phyloP scores from a whole-genome alignment of 75 land plant species.

The Sequoiadendron giganteum region DNA sequence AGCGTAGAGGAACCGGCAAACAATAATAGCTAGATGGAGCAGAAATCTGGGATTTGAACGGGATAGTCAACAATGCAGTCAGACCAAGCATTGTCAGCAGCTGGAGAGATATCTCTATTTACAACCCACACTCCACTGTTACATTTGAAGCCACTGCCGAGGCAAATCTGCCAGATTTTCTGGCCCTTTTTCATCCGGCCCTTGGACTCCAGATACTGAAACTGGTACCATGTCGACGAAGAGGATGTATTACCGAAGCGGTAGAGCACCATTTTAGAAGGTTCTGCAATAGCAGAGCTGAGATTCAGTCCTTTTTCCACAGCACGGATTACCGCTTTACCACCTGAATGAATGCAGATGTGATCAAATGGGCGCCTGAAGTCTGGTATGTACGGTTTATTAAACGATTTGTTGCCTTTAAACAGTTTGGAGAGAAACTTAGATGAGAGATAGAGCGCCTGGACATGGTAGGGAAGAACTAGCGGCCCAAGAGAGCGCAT shows the following conservation, averaged over 20 bases:
- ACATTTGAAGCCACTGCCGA: conserved; percentile 70
- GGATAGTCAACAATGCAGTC: conserved; percentile 49
- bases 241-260: conserved; percentile 83
- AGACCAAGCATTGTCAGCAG: conserved; percentile 44
- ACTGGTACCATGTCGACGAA: conserved; percentile 81
- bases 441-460: conserved; percentile 16
- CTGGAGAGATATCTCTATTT: conserved; percentile 32
- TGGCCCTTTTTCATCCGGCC: conserved; percentile 50
- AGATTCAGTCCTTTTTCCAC: conserved; percentile 21
- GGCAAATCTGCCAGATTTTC: conserved; percentile 62
- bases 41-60: conserved; percentile 25
- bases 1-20: too few relatives aligned
- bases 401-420: not conserved
- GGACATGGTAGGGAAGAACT: conserved; percentile 35
- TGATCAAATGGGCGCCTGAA: conserved; percentile 33
- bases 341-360: conserved; percentile 34
- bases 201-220: conserved; percentile 68
- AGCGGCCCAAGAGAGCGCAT: conserved; percentile 31
- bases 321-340: conserved; percentile 27
- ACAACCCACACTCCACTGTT: conserved; percentile 73
- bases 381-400: conserved; percentile 19
- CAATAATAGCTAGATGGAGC: not conserved
- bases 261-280: conserved; percentile 37
- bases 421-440: conserved; percentile 8
- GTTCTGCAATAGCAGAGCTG: conserved; percentile 12